Conservation (phyloP, 306 rosid genomes). For the Begonia masoniana region DNA sequence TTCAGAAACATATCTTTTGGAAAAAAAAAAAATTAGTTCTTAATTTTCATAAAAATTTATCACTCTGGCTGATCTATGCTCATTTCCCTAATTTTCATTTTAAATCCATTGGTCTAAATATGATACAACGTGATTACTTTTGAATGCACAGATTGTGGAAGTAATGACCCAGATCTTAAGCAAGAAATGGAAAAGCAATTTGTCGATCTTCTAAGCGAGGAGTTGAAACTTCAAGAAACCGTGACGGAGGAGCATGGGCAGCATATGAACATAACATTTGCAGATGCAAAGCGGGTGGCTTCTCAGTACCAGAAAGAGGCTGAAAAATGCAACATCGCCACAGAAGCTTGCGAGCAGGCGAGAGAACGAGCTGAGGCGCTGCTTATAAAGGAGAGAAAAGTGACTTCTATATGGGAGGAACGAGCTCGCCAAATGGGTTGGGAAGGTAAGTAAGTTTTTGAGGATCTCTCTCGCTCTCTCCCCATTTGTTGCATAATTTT, state of each 20-base stretch:
- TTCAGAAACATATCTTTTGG: background rate
- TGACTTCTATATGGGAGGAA: conserved; percentile 58
- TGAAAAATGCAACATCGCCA: conserved; percentile 81
- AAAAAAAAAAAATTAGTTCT: background rate
- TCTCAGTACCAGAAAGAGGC: conserved; percentile 94
- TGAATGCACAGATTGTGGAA: conserved; percentile 62
- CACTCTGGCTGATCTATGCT: background rate
- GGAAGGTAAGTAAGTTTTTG: conserved; percentile 41
- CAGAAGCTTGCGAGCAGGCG: conserved; percentile 93
- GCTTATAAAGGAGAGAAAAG: conserved; percentile 64
- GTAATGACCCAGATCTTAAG: conserved; percentile 81
- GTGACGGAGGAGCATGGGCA: conserved; percentile 57
- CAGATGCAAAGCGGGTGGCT: conserved; percentile 79
- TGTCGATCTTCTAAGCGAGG: conserved; percentile 84
- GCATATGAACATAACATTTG: conserved; percentile 77
- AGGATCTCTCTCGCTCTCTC: too few relatives aligned
- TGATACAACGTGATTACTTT: background rate
- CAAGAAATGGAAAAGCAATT: conserved; percentile 95
- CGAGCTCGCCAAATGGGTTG: conserved; percentile 92
- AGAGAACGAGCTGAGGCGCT: conserved; percentile 65
- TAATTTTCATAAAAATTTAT: background rate
- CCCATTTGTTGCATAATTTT: too few relatives aligned
- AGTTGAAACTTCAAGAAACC: conserved; percentile 77
- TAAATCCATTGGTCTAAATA: background rate
- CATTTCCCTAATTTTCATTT: background rate